Evolutionary conservation across 1,139 yeast species (phyloP).

Genomic region (Pichia inconspicua): DNA sequence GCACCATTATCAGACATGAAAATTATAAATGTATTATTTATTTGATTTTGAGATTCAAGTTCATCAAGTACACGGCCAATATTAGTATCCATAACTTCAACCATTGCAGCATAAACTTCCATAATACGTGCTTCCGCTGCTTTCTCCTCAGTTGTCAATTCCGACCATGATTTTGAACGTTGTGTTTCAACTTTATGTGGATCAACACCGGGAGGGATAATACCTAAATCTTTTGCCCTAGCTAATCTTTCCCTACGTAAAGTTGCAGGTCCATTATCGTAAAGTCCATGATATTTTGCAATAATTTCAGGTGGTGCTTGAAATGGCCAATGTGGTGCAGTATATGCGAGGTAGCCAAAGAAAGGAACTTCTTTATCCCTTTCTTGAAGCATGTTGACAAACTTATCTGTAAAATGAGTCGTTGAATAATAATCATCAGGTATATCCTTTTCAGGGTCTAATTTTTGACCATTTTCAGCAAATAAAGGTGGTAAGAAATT

Average conservation of each 20-base stretch:
- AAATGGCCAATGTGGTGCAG: constrained; percentile 59
- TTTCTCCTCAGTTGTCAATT: constrained; percentile 32
- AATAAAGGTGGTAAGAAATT: constrained; percentile 33
- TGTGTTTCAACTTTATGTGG: constrained; percentile 42
- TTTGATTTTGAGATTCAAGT: constrained; percentile 34
- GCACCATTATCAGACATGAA: constrained; percentile 59
- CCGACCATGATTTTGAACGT: constrained; percentile 36
- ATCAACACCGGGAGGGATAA: constrained; percentile 35
- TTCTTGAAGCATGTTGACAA: constrained; percentile 33
- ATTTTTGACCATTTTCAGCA: constrained; percentile 31
- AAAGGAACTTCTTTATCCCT: constrained; percentile 38
- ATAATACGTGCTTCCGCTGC: constrained; percentile 36
- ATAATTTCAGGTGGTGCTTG: constrained; percentile 46
- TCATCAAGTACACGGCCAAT: constrained; percentile 40
- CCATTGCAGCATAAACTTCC: constrained; percentile 57
- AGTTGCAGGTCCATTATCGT: constrained; percentile 42
- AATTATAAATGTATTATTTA: constrained; percentile 45
- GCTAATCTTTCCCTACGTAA: constrained; percentile 35
- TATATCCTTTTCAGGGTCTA: constrained; percentile 31
- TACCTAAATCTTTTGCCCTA: constrained; percentile 37
- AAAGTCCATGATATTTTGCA: constrained; percentile 41
- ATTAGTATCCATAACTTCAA: constrained; percentile 43
- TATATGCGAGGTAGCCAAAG: constrained; percentile 45
- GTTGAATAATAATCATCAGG: constrained; percentile 46
- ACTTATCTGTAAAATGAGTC: constrained; percentile 37